A percentile compares a stretch with the other conserved stretches of the same genome.
Evolutionary conservation across 1,284 basidiomycete species (phyloP).

Genomic region (Vanrija humicola): DNA sequence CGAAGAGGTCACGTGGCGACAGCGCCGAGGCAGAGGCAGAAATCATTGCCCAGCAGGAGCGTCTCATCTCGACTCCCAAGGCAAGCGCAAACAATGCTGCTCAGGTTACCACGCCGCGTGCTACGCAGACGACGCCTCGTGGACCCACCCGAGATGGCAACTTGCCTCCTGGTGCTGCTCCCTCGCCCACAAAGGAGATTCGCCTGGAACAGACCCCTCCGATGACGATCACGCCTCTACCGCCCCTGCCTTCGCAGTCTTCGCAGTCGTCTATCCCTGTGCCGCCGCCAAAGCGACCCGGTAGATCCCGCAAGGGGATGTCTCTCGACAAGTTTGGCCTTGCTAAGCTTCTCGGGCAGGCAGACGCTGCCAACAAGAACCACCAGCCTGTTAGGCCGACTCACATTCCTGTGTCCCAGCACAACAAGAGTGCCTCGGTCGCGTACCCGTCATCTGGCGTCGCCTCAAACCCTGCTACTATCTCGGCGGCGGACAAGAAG

Average conservation of each 20-base stretch:
- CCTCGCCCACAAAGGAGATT: constrained; percentile 11
- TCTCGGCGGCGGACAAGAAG: constrained; percentile 32
- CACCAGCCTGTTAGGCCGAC: background rate
- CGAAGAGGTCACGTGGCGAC: constrained; percentile 11
- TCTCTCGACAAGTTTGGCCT: constrained; percentile 73
- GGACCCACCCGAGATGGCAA: background rate
- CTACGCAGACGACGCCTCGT: background rate
- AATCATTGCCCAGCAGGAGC: background rate
- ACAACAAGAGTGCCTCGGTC: constrained; percentile 13
- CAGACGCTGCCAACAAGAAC: constrained; percentile 11
- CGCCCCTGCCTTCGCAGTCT: background rate
- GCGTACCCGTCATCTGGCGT: background rate
- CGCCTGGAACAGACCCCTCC: too few relatives aligned
- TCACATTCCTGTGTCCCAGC: constrained; percentile 11
- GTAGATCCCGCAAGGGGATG: constrained; percentile 58
- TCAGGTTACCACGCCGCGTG: constrained; percentile 1
- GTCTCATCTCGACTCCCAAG: constrained; percentile 8
- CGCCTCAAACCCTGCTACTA: background rate
- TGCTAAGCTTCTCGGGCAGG: constrained; percentile 57
- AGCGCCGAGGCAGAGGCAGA: background rate
- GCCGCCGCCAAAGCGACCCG: constrained; percentile 34
- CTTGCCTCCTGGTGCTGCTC: constrained; percentile 12
- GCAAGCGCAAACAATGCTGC: background rate
- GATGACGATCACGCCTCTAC: background rate
- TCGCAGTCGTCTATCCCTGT: background rate